phyloP scores from a whole-genome alignment of 2,329 filamentous ascomycete species.

The Arthrobotrys entomopaga region DNA sequence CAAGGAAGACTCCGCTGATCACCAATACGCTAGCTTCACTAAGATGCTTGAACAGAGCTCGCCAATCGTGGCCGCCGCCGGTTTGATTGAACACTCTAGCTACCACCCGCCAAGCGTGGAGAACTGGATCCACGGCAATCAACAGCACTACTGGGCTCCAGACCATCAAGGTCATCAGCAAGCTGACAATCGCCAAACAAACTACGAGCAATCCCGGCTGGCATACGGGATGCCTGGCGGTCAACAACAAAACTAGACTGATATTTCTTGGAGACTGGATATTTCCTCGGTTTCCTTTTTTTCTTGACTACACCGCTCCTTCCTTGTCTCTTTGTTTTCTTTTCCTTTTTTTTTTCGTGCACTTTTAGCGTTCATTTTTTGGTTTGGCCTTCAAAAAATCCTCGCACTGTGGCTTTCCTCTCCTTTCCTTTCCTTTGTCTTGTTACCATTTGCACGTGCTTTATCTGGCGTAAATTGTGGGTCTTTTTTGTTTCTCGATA shows the following conservation, averaged over 20 bases:
- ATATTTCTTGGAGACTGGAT: slow-evolving; percentile 3
- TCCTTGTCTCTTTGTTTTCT: slow-evolving; percentile 7
- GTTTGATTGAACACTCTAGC: slow-evolving; percentile 22
- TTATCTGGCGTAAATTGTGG: slow-evolving; percentile 44
- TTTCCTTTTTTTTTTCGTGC: slow-evolving; percentile 35
- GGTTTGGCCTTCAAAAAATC: slow-evolving; percentile 24
- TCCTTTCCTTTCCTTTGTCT: slow-evolving; percentile 37
- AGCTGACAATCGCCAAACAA: slow-evolving; percentile 12
- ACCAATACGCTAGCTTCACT: slow-evolving; percentile 50
- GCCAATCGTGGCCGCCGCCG: slow-evolving; percentile 27
- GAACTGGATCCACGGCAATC: slow-evolving; percentile 44
- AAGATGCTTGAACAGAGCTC: slow-evolving; percentile 53
- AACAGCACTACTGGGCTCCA: slow-evolving; percentile 36
- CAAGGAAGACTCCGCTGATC: slow-evolving; percentile 41
- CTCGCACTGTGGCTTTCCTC: slow-evolving; percentile 18
- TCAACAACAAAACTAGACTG: slow-evolving; percentile 39
- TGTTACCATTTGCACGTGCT: slow-evolving; percentile 19
- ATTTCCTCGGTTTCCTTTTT: not conserved
- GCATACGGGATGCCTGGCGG: slow-evolving; percentile 52
- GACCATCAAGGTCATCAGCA: slow-evolving; percentile 15
- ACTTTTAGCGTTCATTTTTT: slow-evolving; percentile 51
- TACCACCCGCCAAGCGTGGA: slow-evolving; percentile 40
- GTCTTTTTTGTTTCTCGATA: slow-evolving; percentile 15
- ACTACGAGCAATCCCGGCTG: slow-evolving; percentile 31
- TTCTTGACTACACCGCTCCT: slow-evolving; percentile 3